Base-by-base conservation (phyloP, 2,329 filamentous ascomycete genomes). In the Trichoderma asperellum region DNA sequence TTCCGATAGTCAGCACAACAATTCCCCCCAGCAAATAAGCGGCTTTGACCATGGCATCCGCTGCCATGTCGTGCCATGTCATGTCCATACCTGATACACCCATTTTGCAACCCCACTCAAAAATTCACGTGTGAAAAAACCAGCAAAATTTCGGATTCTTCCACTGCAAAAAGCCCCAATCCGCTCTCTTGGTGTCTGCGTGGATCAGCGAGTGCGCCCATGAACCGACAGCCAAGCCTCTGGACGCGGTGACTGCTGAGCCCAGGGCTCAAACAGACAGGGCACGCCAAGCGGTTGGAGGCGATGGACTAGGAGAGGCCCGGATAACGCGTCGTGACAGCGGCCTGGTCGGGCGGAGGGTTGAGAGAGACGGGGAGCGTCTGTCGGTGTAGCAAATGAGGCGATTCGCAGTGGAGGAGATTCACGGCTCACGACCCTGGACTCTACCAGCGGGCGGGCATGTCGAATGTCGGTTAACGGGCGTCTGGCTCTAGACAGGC, bases 71-170 rank as follows among this genome's bases (percentile, higher is more conserved):
- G 29, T 10, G 18, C 12, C 53, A n/a, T 55, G 10, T n/a, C 32
- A 35, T 66, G 21, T 47, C 29, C 73, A 37, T 73, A 81, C 79
- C 80, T 68, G 79, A 76, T 64, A 81, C 78, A 73, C 79, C 79
- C 79, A 81, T 81, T 59, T 71, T 78, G 68, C 24, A 29, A 16
- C 27, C 62, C 40, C 58, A 43, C 47, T 3, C 34, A 47, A 40
- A 43, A 52, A 49, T 29, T n/a, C 40, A 27, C 43, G 21, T 24
- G 40, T 18, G 47, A 18, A 65, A 49, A 16, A 53, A 21, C 14
- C 5, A 43, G 47, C 43, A 40, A 29, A 32, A 34, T 18, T 37
- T 14, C 18, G 43, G 24, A 14, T 7, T 21, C 21, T 37, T 21
- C 53, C 43, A 21, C 62, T 16, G 21, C 63, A 24, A 14, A 47